These are phyloP conservation scores for Graphilbum fragrans DNA, from an alignment of 2,329 filamentous ascomycete genomes.

Conservation along the genomic window DNA sequence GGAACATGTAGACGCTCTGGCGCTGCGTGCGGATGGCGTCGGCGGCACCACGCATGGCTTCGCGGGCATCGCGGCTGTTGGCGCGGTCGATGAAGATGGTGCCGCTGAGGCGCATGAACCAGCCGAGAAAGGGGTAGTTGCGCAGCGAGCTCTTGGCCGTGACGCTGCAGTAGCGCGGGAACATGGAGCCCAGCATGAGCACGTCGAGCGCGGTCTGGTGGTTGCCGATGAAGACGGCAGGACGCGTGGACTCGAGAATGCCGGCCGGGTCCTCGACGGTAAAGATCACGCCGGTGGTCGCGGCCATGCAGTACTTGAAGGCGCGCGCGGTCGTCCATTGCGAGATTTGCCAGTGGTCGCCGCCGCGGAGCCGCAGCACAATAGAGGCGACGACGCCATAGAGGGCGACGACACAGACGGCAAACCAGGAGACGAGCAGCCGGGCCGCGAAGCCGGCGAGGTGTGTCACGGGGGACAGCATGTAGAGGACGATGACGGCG, in stretches of 20 bases:
- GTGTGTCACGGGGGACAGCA: slow-evolving; percentile 45
- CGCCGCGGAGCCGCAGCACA: slow-evolving; percentile 56
- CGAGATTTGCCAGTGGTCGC: slow-evolving; percentile 49
- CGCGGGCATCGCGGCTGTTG: slow-evolving; percentile 69
- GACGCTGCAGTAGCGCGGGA: slow-evolving; percentile 83
- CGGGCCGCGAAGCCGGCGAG: slow-evolving; percentile 58
- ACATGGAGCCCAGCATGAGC: slow-evolving; percentile 76
- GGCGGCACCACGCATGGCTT: slow-evolving; percentile 76
- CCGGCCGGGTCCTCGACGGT: slow-evolving; percentile 55
- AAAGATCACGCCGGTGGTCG: slow-evolving; percentile 68
- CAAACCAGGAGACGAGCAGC: slow-evolving; percentile 51
- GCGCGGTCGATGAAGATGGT: slow-evolving; percentile 92
- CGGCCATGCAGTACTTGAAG: slow-evolving; percentile 70
- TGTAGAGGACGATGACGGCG: slow-evolving; percentile 45
- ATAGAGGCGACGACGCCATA: slow-evolving; percentile 71
- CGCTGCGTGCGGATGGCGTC: slow-evolving; percentile 59
- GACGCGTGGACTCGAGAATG: slow-evolving; percentile 51
- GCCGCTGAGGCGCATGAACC: slow-evolving; percentile 84
- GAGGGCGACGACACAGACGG: slow-evolving; percentile 44
- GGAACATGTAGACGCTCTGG: slow-evolving; percentile 78
- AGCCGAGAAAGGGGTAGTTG: slow-evolving; percentile 73
- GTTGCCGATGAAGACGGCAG: slow-evolving; percentile 85
- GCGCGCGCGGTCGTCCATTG: slow-evolving; percentile 75
- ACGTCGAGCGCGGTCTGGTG: slow-evolving; percentile 96
- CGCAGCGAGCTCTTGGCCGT: slow-evolving; percentile 83